Base-by-base conservation (phyloP, 129 eudicot genomes). In the Centaurea solstitialis region DNA sequence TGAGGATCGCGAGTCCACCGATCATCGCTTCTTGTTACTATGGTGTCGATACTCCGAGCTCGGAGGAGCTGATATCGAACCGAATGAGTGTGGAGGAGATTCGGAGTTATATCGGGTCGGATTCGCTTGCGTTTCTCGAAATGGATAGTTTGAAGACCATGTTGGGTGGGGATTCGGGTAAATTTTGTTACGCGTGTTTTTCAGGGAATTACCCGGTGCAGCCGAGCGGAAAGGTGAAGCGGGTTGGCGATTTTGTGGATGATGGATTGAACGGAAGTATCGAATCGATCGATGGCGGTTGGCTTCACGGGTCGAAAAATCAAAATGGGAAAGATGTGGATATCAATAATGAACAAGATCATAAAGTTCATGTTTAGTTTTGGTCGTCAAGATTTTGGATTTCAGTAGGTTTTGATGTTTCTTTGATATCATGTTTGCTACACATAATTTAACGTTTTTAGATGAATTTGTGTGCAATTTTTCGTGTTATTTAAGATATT, bases 1-100 rank as follows among this genome's bases (percentile, higher is more conserved):
- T 92, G 97, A 86, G 97, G 72, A 92, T 92, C 57, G 92, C 94
- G 0, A 92, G 97, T 77, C 97, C 97, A 15, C 97, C 94, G 4
- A 89, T 92, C 17, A 87, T 89, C 5, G 97, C 82, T 4, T 91
- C 96, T 43, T 91, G 93, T 72, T 91, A 91, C 47, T 91, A 91
- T 72, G 97, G 97, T 10, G 92, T 92, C 11, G 97, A 92, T 57
- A 92, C 97, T 10, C 97, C 97, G 13, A 92, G 90, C 37, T 26
- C 97, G 2, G 93, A 92, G 86, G 97, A 92, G 73, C 26, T 92
- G 78, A 92, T 92, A 53, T 90, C 97, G 2, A 92, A 92, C 77
- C 85, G 90, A 72, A 82, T 90, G 94, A 88, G 66, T 23, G 88
- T 88, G 79, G 97, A 92, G 80, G 87, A 85, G 79, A 86, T 90